phyloP scores from a whole-genome alignment of 805 yeast species.

The Candida anglica region DNA sequence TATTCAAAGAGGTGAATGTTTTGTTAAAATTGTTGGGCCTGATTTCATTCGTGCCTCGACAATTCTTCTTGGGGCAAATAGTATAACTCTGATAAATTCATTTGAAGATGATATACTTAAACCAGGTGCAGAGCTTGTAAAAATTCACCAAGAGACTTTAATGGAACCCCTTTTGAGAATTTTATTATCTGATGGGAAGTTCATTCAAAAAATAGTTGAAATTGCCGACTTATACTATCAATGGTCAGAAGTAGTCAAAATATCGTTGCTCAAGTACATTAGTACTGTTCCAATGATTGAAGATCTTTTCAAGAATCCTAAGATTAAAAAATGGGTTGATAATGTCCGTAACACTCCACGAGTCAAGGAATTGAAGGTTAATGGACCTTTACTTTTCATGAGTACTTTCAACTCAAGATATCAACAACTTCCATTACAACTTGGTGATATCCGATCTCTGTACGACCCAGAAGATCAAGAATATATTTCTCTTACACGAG shows the following conservation, averaged over 20 bases:
- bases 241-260: constrained; percentile 60
- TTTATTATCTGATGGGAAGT: constrained; percentile 61
- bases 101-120: constrained; percentile 58
- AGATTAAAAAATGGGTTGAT: constrained; percentile 56
- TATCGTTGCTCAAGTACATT: constrained; percentile 56
- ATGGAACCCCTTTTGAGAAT: constrained; percentile 56
- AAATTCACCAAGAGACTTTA: constrained; percentile 50
- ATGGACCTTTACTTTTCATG: constrained; percentile 34
- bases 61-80: constrained; percentile 13
- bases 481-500: constrained; percentile 45
- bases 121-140: constrained; percentile 52
- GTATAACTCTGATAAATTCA: constrained; percentile 29
- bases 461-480: constrained; percentile 46
- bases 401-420: constrained; percentile 43
- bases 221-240: constrained; percentile 59
- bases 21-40: constrained; percentile 46
- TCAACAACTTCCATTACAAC: constrained; percentile 56
- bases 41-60: constrained; percentile 31
- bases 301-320: constrained; percentile 47
- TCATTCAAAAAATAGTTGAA: constrained; percentile 44
- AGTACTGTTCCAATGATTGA: constrained; percentile 57
- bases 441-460: constrained; percentile 51
- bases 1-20: constrained; percentile 61
- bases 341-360: constrained; percentile 49
- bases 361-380: constrained; percentile 41